Evolutionary conservation across 75 land plant species (phyloP).

Genomic region (Pseudotsuga menziesii): DNA sequence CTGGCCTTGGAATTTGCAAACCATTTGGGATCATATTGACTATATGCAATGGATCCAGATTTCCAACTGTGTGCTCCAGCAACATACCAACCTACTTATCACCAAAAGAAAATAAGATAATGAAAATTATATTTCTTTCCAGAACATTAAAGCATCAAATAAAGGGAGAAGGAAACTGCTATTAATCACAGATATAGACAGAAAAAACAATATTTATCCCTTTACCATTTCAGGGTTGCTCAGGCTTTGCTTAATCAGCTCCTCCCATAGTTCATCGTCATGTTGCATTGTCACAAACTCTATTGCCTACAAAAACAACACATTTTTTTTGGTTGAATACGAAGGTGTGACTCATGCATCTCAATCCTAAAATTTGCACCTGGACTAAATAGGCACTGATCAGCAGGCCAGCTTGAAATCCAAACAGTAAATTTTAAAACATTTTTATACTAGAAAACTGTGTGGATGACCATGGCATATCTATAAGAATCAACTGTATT

Average conservation of each 20-base stretch:
- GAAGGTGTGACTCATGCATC: neutral
- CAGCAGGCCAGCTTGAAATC: neutral
- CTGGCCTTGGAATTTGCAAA: slow-evolving; percentile 80
- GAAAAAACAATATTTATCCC: neutral
- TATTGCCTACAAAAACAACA: slow-evolving; percentile 60
- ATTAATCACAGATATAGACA: neutral
- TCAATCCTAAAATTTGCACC: neutral
- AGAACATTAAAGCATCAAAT: neutral
- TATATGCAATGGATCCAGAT: slow-evolving; percentile 95
- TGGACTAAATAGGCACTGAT: neutral
- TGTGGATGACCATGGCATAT: neutral
- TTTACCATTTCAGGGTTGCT: slow-evolving; percentile 89
- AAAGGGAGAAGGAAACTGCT: neutral
- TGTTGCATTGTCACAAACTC: slow-evolving; percentile 90
- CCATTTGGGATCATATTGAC: slow-evolving; percentile 87
- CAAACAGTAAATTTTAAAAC: neutral
- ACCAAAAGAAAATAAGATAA: neutral
- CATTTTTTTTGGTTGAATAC: neutral
- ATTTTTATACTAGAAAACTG: slow-evolving; percentile 1
- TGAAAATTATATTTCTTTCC: neutral
- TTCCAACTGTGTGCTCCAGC: slow-evolving; percentile 96
- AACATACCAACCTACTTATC: slow-evolving; percentile 75
- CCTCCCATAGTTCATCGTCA: slow-evolving; percentile 98
- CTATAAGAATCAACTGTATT: slow-evolving; percentile 19
- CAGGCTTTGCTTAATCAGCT: slow-evolving; percentile 87